phyloP scores from a whole-genome alignment of 495 filamentous ascomycete genomes.

The Astrothelium subdiscretum region DNA sequence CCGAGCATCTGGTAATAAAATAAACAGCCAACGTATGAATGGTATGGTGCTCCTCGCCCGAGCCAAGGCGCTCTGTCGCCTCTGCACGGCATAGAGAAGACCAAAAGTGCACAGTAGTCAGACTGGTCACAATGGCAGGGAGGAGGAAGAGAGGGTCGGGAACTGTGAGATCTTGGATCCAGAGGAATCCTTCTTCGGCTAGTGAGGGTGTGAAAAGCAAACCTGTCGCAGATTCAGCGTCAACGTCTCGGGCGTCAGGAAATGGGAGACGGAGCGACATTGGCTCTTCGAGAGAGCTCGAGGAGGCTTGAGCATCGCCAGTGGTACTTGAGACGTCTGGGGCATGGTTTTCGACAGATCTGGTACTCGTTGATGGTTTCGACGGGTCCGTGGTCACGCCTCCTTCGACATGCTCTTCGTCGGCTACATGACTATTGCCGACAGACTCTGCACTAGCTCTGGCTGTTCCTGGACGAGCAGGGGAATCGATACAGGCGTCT shows the following conservation, averaged over 20 bases:
- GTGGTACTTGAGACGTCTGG: not conserved
- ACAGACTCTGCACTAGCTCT: not conserved
- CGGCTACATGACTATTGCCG: not conserved
- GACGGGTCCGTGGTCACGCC: not conserved
- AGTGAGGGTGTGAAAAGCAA: slow-evolving; percentile 41
- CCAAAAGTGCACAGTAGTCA: not conserved
- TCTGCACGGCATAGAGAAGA: not conserved
- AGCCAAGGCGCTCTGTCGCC: no score
- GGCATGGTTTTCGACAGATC: not conserved
- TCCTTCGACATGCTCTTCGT: not conserved
- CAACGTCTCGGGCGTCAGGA: not conserved
- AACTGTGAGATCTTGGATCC: slow-evolving; percentile 65
- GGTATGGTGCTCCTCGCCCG: not conserved
- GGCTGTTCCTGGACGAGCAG: not conserved
- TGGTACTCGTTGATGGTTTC: not conserved
- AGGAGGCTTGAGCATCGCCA: no score
- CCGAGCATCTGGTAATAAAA: no score
- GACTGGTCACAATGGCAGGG: slow-evolving; percentile 26
- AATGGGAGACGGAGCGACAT: no score
- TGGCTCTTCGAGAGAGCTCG: no score
- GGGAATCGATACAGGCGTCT: not conserved
- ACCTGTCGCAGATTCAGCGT: not conserved
- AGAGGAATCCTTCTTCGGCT: slow-evolving; percentile 59
- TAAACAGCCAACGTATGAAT: not conserved
- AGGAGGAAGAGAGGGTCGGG: slow-evolving; percentile 60